A percentile compares a stretch with the other conserved stretches of the same genome.
Conservation (phyloP, 148 eudicot genomes). For the Vaccinium corymbosum region DNA sequence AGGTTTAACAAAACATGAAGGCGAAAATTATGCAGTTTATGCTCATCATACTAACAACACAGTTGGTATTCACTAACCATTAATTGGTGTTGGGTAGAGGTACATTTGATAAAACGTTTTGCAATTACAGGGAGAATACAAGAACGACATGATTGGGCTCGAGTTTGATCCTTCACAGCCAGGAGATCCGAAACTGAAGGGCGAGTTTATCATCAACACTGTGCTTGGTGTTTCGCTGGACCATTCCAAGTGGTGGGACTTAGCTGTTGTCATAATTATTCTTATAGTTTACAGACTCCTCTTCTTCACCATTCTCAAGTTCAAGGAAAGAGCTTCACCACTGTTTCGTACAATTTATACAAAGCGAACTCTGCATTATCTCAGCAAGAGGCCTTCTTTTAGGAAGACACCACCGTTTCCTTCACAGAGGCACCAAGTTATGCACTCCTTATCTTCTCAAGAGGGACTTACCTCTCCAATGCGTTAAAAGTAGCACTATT, state of each 20-base stretch:
- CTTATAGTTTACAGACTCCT: slow-evolving; percentile 49
- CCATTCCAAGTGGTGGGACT: slow-evolving; percentile 82
- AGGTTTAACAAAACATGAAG: not conserved
- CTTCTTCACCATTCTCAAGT: slow-evolving; percentile 59
- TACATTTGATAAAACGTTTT: slow-evolving; percentile 12
- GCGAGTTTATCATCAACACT: slow-evolving; percentile 43
- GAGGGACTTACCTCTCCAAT: slow-evolving; percentile 86
- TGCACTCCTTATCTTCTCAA: slow-evolving; percentile 68
- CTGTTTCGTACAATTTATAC: slow-evolving; percentile 39
- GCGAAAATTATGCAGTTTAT: not conserved
- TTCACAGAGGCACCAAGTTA: slow-evolving; percentile 58
- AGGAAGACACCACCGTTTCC: slow-evolving; percentile 47
- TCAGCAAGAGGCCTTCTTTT: slow-evolving; percentile 68
- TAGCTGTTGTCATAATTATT: slow-evolving; percentile 43
- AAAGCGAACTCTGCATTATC: slow-evolving; percentile 48
- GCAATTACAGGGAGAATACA: slow-evolving; percentile 67
- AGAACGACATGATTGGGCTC: slow-evolving; percentile 66
- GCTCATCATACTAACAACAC: not conserved
- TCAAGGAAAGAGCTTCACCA: slow-evolving; percentile 68
- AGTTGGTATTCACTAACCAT: not conserved
- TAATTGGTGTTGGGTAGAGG: not conserved
- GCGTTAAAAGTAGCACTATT: slow-evolving; percentile 22
- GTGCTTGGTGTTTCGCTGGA: slow-evolving; percentile 45
- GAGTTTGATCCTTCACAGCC: slow-evolving; percentile 61
- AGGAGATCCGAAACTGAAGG: slow-evolving; percentile 51